phyloP scores from a whole-genome alignment of 331 rosid species.

The Rhamnella rubrinervis region DNA sequence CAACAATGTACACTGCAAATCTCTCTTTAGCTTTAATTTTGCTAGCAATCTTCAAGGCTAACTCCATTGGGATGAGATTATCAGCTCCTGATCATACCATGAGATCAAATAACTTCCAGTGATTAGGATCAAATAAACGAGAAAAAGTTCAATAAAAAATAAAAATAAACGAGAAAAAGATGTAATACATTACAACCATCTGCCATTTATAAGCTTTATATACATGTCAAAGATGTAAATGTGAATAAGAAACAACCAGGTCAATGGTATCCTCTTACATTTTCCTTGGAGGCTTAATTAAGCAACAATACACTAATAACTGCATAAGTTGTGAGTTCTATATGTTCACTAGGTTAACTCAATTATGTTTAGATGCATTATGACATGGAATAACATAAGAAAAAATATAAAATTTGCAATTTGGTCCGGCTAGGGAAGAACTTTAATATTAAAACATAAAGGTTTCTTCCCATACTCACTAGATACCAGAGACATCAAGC shows the following conservation, averaged over 20 bases:
- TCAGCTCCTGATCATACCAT: slow-evolving; percentile 76
- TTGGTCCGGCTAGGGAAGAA: not conserved
- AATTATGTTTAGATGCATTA: not conserved
- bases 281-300: no score
- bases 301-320: not conserved
- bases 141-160: not conserved
- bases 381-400: not conserved
- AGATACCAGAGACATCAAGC: not conserved
- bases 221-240: not conserved
- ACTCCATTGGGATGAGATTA: slow-evolving; percentile 93
- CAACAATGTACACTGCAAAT: slow-evolving; percentile 75
- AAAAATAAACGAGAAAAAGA: not conserved
- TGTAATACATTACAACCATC: not conserved
- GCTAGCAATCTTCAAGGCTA: slow-evolving; percentile 81
- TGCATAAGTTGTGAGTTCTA: not conserved
- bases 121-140: not conserved
- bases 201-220: not conserved
- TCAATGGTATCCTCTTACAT: not conserved
- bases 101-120: slow-evolving; percentile 1
- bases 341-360: not conserved
- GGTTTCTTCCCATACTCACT: not conserved
- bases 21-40: slow-evolving; percentile 87
- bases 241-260: not conserved
- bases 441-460: not conserved
- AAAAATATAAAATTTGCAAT: not conserved